Evolutionary conservation across 371 early-diverging fungal species (phyloP).

Genomic region (Haplosporangium sp.): DNA sequence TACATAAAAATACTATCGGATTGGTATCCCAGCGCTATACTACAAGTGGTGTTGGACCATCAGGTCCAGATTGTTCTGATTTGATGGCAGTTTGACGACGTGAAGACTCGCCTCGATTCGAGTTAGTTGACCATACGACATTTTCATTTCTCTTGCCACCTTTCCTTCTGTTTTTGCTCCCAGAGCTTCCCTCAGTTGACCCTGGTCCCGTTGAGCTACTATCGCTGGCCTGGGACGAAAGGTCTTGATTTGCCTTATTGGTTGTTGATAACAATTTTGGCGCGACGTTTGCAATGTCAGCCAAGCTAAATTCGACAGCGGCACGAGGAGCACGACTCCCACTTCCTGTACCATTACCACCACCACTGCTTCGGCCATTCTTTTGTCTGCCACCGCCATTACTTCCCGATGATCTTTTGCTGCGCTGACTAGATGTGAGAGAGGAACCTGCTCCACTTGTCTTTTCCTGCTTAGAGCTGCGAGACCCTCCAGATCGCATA

Average conservation of each 20-base stretch:
- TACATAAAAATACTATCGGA: neutral
- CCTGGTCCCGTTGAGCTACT: conserved; percentile 3
- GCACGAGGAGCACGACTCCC: conserved; percentile 35
- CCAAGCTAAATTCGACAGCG: conserved; percentile 42
- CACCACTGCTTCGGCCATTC: conserved; percentile 17
- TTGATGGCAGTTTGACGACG: conserved; percentile 19
- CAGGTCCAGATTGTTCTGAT: conserved; percentile 3
- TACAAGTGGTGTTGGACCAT: conserved; percentile 19
- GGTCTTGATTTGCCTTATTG: conserved; percentile 6
- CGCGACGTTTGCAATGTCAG: conserved; percentile 48
- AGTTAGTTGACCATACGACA: conserved; percentile 52
- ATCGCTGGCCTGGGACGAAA: neutral
- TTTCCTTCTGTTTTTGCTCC: conserved; percentile 25
- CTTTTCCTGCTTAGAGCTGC: conserved; percentile 30
- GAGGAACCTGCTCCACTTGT: conserved; percentile 11
- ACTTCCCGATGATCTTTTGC: conserved; percentile 28
- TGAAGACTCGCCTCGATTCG: conserved; percentile 44
- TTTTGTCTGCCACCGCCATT: conserved; percentile 20
- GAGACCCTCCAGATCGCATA: conserved; percentile 5
- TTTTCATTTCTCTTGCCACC: conserved; percentile 28
- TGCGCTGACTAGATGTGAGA: conserved; percentile 11
- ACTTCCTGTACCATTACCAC: conserved; percentile 13
- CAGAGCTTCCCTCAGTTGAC: conserved; percentile 1
- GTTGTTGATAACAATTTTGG: conserved; percentile 18
- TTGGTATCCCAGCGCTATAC: conserved; percentile 12